Conservation (phyloP, 1,284 basidiomycete species). For the Cryptococcus neoformans region DNA sequence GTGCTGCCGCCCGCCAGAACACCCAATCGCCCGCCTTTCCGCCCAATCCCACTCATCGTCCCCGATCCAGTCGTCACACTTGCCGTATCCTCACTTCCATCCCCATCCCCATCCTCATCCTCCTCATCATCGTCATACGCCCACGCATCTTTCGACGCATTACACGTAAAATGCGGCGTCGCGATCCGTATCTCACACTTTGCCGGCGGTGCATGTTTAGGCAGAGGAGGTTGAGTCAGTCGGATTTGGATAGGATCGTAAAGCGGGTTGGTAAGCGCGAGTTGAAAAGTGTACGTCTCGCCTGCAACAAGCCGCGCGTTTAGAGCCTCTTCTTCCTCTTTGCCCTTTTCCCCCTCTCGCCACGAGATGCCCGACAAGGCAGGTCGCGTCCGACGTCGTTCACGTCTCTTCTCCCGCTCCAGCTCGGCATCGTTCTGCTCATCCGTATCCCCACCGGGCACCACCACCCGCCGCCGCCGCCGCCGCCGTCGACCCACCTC, state of each 20-base stretch:
- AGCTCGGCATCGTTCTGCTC: conserved; percentile 10
- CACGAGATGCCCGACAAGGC: background rate
- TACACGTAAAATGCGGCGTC: conserved; percentile 69
- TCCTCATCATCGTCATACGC: conserved; percentile 84
- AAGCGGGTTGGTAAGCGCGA: conserved; percentile 86
- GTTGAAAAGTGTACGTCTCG: conserved; percentile 69
- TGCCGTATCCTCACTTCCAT: conserved; percentile 21
- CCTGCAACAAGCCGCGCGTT: conserved; percentile 24
- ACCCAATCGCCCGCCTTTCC: conserved; percentile 17
- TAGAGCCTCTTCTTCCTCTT: conserved; percentile 38
- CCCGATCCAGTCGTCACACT: conserved; percentile 8
- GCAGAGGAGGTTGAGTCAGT: conserved; percentile 59
- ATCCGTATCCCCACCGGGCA: conserved; percentile 12
- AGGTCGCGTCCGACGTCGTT: conserved; percentile 18
- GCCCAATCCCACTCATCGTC: conserved; percentile 48
- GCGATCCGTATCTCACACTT: conserved; percentile 60
- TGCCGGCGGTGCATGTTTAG: conserved; percentile 13
- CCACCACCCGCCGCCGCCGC: background rate
- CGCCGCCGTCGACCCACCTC: conserved; percentile 56
- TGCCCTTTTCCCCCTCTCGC: background rate
- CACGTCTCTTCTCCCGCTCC: conserved; percentile 19
- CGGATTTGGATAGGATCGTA: conserved; percentile 91
- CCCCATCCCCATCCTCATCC: conserved; percentile 62
- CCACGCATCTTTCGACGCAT: conserved; percentile 89
- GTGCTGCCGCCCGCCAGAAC: conserved; percentile 14